Conservation (phyloP, 2,329 filamentous ascomycete genomes). For the Monosporascus ibericus region DNA sequence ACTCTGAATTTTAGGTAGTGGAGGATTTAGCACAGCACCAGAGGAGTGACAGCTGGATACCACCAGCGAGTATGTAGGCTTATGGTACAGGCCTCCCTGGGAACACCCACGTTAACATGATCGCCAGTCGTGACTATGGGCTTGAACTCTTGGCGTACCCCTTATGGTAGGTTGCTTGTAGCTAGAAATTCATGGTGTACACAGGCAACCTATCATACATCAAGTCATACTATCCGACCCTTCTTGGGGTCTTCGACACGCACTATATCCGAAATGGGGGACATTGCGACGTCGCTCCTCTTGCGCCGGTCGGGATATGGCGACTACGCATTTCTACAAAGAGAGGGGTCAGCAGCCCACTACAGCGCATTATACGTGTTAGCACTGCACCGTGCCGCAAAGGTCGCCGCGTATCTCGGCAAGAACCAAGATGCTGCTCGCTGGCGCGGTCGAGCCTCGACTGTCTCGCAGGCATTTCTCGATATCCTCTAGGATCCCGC, state of each 20-base stretch:
- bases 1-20: conserved; percentile 23
- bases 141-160: conserved; percentile 46
- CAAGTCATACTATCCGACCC: conserved; percentile 32
- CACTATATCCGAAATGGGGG: conserved; percentile 40
- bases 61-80: conserved; percentile 44
- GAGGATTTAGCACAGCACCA: conserved; percentile 44
- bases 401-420: conserved; percentile 30
- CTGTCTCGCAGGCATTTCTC: conserved; percentile 30
- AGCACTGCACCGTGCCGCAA: conserved; percentile 37
- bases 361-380: conserved; percentile 46
- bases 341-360: conserved; percentile 42
- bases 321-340: conserved; percentile 45
- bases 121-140: conserved; percentile 34
- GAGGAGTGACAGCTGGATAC: conserved; percentile 45
- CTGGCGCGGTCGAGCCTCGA: conserved; percentile 33
- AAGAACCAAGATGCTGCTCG: conserved; percentile 27
- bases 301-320: conserved; percentile 39
- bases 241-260: conserved; percentile 35
- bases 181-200: conserved; percentile 43
- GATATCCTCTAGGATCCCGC: conserved; percentile 34
- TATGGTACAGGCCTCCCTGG: not conserved
- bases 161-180: conserved; percentile 45
- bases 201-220: conserved; percentile 39
- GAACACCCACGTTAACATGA: not conserved
- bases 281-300: conserved; percentile 32